Conservation (phyloP, 768 basidiomycete species). For the Termitomyces sp. region DNA sequence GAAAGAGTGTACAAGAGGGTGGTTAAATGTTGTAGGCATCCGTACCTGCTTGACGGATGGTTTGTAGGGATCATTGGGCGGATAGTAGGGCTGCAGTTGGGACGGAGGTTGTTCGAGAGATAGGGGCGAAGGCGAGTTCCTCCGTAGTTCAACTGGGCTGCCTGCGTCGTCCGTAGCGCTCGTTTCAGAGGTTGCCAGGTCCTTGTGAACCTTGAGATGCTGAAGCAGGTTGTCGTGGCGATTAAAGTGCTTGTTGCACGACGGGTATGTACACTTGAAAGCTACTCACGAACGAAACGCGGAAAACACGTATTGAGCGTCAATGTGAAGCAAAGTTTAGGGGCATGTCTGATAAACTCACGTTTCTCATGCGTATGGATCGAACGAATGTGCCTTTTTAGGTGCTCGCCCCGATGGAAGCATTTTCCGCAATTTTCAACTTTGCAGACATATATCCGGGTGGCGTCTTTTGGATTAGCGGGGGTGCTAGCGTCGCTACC, state of each 20-base stretch:
- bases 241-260: constrained; percentile 71
- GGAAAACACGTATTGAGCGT: constrained; percentile 11
- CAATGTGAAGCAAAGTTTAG: constrained; percentile 6
- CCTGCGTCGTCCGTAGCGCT: constrained; percentile 8
- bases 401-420: constrained; percentile 74
- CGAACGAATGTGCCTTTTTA: constrained; percentile 75
- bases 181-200: constrained; percentile 16
- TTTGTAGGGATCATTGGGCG: constrained; percentile 7
- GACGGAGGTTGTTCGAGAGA: constrained; percentile 6
- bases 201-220: constrained; percentile 67
- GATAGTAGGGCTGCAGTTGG: constrained; percentile 8
- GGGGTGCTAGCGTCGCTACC: constrained; percentile 7
- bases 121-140: constrained; percentile 9
- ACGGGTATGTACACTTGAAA: constrained; percentile 61
- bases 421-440: constrained; percentile 75
- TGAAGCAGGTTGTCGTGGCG: constrained; percentile 78
- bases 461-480: constrained; percentile 14
- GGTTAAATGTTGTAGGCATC: constrained; percentile 3
- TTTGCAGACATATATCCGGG: constrained; percentile 50
- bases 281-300: constrained; percentile 35
- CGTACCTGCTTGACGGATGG: constrained; percentile 6
- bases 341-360: constrained; percentile 31
- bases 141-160: constrained; percentile 8
- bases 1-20: constrained; percentile 1
- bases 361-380: constrained; percentile 85